Conservation (phyloP, 768 basidiomycete species). For the Panellus pusillus region DNA sequence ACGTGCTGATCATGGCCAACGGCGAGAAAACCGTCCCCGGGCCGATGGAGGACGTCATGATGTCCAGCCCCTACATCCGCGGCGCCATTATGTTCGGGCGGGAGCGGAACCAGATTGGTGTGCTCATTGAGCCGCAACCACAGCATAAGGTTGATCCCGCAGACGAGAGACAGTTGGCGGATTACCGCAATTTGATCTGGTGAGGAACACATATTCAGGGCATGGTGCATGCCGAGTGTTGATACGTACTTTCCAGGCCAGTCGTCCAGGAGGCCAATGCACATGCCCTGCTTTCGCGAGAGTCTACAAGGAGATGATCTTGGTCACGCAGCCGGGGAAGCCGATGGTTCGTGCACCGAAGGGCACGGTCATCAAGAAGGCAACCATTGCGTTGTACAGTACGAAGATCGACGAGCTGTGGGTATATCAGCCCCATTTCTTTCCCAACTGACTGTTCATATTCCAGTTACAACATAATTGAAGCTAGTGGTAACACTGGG, state of each 20-base stretch:
- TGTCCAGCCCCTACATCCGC: too few species aligned
- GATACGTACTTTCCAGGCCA: too few species aligned
- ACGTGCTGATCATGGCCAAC: too few species aligned
- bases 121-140: conserved; percentile 18
- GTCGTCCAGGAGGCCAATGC: too few species aligned
- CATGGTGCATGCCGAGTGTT: too few species aligned
- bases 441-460: too few species aligned
- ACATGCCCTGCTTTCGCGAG: conserved; percentile 45
- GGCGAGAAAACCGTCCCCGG: too few species aligned
- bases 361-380: conserved; percentile 48
- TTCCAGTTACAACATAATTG: too few species aligned
- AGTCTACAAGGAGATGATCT: conserved; percentile 55
- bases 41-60: too few species aligned
- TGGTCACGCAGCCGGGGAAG: conserved; percentile 37
- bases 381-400: conserved; percentile 40
- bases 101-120: conserved; percentile 21
- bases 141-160: conserved; percentile 20
- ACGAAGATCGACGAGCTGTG: conserved; percentile 50
- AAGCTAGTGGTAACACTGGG: too few species aligned
- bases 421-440: too few species aligned
- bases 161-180: conserved; percentile 6
- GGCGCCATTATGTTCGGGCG: conserved; percentile 18
- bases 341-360: conserved; percentile 49
- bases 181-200: conserved; percentile 40
- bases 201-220: too few species aligned